Base-by-base conservation (phyloP, 352 stramenopile genomes). In the Pythium vanterpoolii region DNA sequence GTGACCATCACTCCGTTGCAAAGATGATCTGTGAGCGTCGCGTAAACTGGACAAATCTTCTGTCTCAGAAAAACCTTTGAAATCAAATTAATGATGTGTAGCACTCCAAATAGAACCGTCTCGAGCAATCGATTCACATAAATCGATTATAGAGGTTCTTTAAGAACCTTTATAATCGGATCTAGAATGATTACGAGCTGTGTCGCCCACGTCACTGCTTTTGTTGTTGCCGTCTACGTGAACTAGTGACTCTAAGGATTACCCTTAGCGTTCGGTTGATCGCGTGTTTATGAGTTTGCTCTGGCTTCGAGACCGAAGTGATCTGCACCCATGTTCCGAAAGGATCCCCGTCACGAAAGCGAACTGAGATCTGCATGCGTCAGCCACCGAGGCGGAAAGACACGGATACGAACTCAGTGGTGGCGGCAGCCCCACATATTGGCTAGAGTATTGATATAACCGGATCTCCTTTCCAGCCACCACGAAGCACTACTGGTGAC, bases 101-200 rank as follows among this genome's bases (percentile, higher is more conserved):
- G 39, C 39, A 60, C 52, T 13, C 27, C 1, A 33, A 44, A 60
- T 60, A 60, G 52, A 60, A 60, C 40, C 8, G 44, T 60, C 52
- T 60, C 18, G 52, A 60, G 14, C 36, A 42, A 42, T 59, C 39
- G 3, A 27, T 30, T 1, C 46, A 27, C 3, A 9, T 9, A 49
- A 33, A 8, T 40, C 5, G 1, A 42, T 42, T 42, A 2, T 21
- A 1, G 5, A 21, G 34, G 18, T 42, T 33, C 4, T 39, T 28
- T 14, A 40, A 19, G 1, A 44, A 52, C 30, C 47, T 54, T 9
- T 44, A 9, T 30, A 21, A 40, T 26, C n/a, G 5, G 4, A 53
- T 53, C 21, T 14, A 1, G 23, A 33, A 16, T 54, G 47, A 54
- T 54, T 28, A 54, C 47, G 47, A 27, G 36, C 36, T 36, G 31